Conservation (phyloP, 805 yeast genomes). For the Dipodascus geniculatus region DNA sequence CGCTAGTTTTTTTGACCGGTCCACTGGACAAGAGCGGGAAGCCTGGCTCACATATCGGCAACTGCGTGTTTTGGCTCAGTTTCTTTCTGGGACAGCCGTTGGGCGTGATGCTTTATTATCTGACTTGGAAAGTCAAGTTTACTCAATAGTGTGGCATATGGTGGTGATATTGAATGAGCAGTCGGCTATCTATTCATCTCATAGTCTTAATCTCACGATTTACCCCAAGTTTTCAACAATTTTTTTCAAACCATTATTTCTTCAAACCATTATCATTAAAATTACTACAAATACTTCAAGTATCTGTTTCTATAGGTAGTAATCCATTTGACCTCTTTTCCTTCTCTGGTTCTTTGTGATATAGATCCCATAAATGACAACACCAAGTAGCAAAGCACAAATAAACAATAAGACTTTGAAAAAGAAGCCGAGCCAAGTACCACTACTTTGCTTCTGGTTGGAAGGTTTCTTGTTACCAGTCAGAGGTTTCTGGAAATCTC, state of each 20-base stretch:
- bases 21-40: slow-evolving; percentile 26
- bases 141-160: slow-evolving; percentile 4
- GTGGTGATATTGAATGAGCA: slow-evolving; percentile 2
- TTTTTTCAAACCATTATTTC: background rate
- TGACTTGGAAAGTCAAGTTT: slow-evolving; percentile 31
- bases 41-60: slow-evolving; percentile 30
- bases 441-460: background rate
- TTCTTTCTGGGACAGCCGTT: slow-evolving; percentile 37
- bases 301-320: background rate
- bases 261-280: background rate
- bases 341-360: background rate
- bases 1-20: slow-evolving; percentile 30
- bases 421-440: slow-evolving; percentile 2
- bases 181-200: no score
- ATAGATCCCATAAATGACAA: background rate
- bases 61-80: slow-evolving; percentile 36
- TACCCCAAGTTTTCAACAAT: no score
- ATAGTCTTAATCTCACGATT: no score
- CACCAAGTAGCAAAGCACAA: background rate
- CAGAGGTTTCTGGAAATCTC: background rate
- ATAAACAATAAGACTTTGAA: background rate
- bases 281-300: background rate
- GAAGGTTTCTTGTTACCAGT: background rate
- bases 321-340: background rate
- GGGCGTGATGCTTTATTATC: slow-evolving; percentile 32